Percentiles rank a stretch among this genome's conserved stretches.
Conservation (phyloP, 2,329 filamentous ascomycete genomes). For the Sphaerulina vaccinii region DNA sequence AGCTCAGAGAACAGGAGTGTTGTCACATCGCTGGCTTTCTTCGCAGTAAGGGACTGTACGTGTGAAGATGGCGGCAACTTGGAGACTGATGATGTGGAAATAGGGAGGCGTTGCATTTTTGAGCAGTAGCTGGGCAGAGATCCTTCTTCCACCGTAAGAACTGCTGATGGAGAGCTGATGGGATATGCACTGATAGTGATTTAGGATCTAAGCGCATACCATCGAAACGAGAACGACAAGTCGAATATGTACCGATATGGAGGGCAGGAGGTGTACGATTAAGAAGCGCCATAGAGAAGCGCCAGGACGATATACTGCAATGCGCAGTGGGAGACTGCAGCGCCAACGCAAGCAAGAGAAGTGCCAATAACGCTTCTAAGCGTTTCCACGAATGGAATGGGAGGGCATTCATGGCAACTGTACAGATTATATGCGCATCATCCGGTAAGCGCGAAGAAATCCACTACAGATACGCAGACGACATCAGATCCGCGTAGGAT, state of each 20-base stretch:
- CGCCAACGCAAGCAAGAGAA: too few relatives aligned
- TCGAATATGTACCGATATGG: slow-evolving; percentile 6
- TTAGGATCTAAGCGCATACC: slow-evolving; percentile 5
- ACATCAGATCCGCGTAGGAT: not conserved
- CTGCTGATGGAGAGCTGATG: not conserved
- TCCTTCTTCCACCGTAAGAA: slow-evolving; percentile 50
- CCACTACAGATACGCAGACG: not conserved
- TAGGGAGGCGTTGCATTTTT: slow-evolving; percentile 48
- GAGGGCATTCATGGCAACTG: not conserved
- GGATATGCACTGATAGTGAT: not conserved
- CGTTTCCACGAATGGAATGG: too few relatives aligned
- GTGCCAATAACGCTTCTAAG: too few relatives aligned
- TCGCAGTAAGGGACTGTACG: slow-evolving; percentile 45
- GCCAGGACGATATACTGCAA: too few relatives aligned
- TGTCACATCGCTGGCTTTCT: slow-evolving; percentile 49
- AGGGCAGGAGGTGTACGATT: slow-evolving; percentile 9
- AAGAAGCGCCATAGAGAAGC: too few relatives aligned
- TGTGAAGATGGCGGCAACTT: not conserved
- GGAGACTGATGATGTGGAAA: not conserved
- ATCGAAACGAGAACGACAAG: not conserved
- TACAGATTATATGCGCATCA: too few relatives aligned
- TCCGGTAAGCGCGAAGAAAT: too few relatives aligned
- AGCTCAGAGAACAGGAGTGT: slow-evolving; percentile 51
- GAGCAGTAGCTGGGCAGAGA: slow-evolving; percentile 54
- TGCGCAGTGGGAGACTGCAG: too few relatives aligned